Evolutionary conservation across 2,329 filamentous ascomycete genomes (phyloP).

Genomic region (Colletotrichum sp.): DNA sequence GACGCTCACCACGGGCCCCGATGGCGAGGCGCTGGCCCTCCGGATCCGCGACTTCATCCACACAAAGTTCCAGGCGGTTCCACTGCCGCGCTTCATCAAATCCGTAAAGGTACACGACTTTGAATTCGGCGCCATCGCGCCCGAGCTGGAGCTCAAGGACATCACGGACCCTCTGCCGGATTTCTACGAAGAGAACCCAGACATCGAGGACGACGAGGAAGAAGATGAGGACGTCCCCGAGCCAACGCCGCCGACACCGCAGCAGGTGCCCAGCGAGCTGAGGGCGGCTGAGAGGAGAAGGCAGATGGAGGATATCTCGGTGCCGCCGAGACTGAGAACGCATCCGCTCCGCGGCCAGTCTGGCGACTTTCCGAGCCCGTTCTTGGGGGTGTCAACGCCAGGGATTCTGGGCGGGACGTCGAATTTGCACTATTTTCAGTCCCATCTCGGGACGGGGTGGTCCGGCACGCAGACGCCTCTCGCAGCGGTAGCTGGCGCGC

Average conservation of each 20-base stretch:
- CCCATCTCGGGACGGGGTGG: slow-evolving; percentile 72
- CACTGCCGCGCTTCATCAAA: slow-evolving; percentile 93
- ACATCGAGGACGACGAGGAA: slow-evolving; percentile 53
- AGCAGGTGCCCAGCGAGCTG: slow-evolving; percentile 18
- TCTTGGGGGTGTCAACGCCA: slow-evolving; percentile 64
- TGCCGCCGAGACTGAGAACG: slow-evolving; percentile 46
- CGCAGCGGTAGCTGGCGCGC: slow-evolving; percentile 77
- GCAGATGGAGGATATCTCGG: slow-evolving; percentile 6
- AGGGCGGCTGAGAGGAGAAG: slow-evolving; percentile 24
- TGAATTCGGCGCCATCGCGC: slow-evolving; percentile 84
- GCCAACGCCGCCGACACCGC: neutral
- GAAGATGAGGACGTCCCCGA: slow-evolving; percentile 42
- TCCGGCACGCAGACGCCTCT: slow-evolving; percentile 81
- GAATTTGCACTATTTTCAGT: slow-evolving; percentile 83
- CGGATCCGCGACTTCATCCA: slow-evolving; percentile 93
- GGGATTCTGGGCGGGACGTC: slow-evolving; percentile 74
- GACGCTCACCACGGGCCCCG: slow-evolving; percentile 84
- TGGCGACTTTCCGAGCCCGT: slow-evolving; percentile 58
- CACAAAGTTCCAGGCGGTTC: slow-evolving; percentile 91
- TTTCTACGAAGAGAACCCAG: slow-evolving; percentile 86
- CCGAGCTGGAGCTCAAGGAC: slow-evolving; percentile 91
- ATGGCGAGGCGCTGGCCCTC: slow-evolving; percentile 84
- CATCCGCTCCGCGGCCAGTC: slow-evolving; percentile 27
- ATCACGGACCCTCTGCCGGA: slow-evolving; percentile 95
- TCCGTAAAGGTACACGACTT: slow-evolving; percentile 95